Percentiles rank a stretch among this genome's conserved stretches.
These are phyloP conservation scores for Clarkia xantiana DNA, from an alignment of 345 rosid species.

Conservation along the genomic window DNA sequence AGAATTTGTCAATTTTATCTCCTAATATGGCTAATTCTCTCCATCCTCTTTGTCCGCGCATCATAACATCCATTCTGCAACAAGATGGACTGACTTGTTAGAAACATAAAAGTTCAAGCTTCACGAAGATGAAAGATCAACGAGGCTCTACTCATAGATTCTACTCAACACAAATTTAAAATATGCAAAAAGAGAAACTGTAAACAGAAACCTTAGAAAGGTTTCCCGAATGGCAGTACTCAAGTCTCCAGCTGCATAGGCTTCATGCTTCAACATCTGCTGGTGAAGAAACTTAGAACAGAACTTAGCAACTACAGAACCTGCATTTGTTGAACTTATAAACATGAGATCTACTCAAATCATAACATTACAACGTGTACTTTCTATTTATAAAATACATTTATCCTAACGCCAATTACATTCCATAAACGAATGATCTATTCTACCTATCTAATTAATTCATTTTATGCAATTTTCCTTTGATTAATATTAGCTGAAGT, in stretches of 20 bases:
- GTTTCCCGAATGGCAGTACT: conserved; percentile 59
- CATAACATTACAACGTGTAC: too few relatives aligned
- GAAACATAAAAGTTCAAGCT: not conserved
- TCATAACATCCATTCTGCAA: conserved; percentile 91
- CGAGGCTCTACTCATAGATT: too few relatives aligned
- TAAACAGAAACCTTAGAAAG: conserved; percentile 44
- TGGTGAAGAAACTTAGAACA: conserved; percentile 84
- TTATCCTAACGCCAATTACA: too few relatives aligned
- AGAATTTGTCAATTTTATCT: conserved; percentile 72
- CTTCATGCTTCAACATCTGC: conserved; percentile 62
- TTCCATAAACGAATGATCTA: too few relatives aligned
- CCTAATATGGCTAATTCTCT: conserved; percentile 78
- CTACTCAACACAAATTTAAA: too few relatives aligned
- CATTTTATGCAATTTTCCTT: too few relatives aligned
- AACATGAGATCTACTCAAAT: too few relatives aligned
- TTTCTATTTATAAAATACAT: too few relatives aligned
- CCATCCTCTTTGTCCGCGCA: conserved; percentile 97
- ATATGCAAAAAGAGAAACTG: too few relatives aligned
- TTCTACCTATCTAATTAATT: too few relatives aligned
- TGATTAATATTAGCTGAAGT: too few relatives aligned
- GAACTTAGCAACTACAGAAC: conserved; percentile 86
- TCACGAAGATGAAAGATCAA: too few relatives aligned
- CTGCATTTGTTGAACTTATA: conserved; percentile 21
- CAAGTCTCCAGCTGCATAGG: conserved; percentile 59
- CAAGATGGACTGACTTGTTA: not conserved